phyloP scores from a whole-genome alignment of 2,329 filamentous ascomycete genomes.

The Talaromyces sp. region DNA sequence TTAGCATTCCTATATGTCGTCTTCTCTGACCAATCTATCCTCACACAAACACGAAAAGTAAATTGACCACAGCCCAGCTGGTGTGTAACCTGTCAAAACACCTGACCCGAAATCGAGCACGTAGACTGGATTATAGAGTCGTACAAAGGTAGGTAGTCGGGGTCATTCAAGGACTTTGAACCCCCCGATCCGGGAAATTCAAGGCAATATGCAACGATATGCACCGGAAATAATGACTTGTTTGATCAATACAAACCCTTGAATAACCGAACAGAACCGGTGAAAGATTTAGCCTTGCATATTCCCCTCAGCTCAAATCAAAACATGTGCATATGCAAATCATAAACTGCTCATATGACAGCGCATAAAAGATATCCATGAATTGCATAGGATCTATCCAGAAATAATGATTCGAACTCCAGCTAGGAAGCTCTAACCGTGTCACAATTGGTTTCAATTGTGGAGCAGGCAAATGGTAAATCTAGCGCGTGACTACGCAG shows the following conservation, averaged over 20 bases:
- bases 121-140: not conserved
- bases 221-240: not conserved
- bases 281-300: not conserved
- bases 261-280: not conserved
- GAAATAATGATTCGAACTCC: not conserved
- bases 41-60: not conserved
- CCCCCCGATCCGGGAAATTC: not conserved
- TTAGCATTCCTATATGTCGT: not conserved
- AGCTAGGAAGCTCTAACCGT: not conserved
- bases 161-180: not conserved
- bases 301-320: not conserved
- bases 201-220: not conserved
- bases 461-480: too few species aligned
- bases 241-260: not conserved
- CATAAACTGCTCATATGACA: not conserved
- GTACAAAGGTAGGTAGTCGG: not conserved
- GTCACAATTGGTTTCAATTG: not conserved
- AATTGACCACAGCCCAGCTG: not conserved
- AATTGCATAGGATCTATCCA: not conserved
- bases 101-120: not conserved
- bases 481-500: not conserved
- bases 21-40: too few species aligned
- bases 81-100: not conserved
- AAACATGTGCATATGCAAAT: too few species aligned
- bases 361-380: not conserved